Conservation (phyloP, 2,329 filamentous ascomycete species). For the Fusarium sp. region DNA sequence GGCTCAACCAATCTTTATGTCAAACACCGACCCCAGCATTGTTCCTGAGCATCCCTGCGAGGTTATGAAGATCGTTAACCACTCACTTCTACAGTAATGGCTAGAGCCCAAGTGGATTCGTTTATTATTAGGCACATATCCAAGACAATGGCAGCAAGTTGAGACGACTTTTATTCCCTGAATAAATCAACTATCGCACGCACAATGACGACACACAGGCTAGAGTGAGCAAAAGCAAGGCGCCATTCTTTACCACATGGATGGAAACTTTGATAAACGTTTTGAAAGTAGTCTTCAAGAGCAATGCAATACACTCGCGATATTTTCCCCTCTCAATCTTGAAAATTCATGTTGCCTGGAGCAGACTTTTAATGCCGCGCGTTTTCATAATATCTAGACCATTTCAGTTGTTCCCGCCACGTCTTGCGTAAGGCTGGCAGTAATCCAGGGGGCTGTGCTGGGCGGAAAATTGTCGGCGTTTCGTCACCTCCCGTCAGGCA, state of each 20-base stretch:
- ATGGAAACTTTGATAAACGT: slow-evolving; percentile 6
- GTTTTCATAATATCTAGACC: slow-evolving; percentile 22
- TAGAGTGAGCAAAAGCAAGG: slow-evolving; percentile 33
- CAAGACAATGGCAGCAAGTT: slow-evolving; percentile 17
- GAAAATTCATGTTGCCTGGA: slow-evolving; percentile 15
- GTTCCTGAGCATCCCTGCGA: slow-evolving; percentile 24
- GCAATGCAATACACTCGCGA: neutral
- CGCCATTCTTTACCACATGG: slow-evolving; percentile 17
- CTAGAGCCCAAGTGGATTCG: slow-evolving; percentile 26
- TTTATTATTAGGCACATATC: slow-evolving; percentile 33
- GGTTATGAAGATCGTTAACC: slow-evolving; percentile 13
- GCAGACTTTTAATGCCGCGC: slow-evolving; percentile 32
- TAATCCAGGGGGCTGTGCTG: slow-evolving; percentile 52
- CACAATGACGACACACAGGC: slow-evolving; percentile 48
- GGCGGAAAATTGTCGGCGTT: slow-evolving; percentile 56
- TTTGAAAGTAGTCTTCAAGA: neutral
- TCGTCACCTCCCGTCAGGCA: slow-evolving; percentile 55
- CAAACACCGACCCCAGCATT: slow-evolving; percentile 4
- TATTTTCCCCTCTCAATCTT: neutral
- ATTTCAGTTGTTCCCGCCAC: slow-evolving; percentile 38
- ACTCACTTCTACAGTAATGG: slow-evolving; percentile 3
- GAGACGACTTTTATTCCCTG: slow-evolving; percentile 28
- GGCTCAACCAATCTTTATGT: neutral
- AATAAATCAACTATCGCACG: slow-evolving; percentile 32
- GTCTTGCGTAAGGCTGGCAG: slow-evolving; percentile 47